These are phyloP conservation scores for Rubus idaeus DNA, from an alignment of 306 rosid species.

Conservation along the genomic window DNA sequence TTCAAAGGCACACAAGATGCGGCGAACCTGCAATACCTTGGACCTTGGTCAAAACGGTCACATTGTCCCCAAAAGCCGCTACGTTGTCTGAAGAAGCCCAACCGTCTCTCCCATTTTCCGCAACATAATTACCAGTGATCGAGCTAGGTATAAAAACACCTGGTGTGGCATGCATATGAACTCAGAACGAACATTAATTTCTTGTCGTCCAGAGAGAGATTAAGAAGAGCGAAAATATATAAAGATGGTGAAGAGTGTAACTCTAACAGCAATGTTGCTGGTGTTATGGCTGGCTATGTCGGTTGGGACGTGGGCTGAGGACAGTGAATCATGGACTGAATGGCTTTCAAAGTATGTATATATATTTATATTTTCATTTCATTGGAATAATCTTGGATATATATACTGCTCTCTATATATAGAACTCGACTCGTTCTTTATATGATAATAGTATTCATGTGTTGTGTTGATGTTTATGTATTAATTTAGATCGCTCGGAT, in stretches of 20 bases:
- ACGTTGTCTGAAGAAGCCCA: background rate
- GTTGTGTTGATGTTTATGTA: background rate
- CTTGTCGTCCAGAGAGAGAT: background rate
- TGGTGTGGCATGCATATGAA: background rate
- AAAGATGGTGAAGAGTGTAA: background rate
- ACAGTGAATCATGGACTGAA: background rate
- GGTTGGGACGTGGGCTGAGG: background rate
- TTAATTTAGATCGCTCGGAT: background rate
- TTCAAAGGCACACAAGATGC: background rate
- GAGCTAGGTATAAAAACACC: background rate
- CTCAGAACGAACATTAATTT: background rate
- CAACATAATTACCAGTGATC: background rate
- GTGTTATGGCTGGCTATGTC: conserved; percentile 14
- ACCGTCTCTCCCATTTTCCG: background rate
- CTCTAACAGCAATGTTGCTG: background rate
- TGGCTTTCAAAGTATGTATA: background rate
- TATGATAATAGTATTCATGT: background rate
- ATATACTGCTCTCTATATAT: no score
- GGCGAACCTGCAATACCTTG: background rate
- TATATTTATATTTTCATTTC: background rate
- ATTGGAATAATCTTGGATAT: no score
- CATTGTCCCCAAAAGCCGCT: background rate
- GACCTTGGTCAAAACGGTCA: background rate
- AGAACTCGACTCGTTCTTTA: background rate
- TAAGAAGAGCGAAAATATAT: background rate